Evolutionary conservation across 2,329 filamentous ascomycete species (phyloP).

Genomic region (Aspergillus fijiensis): DNA sequence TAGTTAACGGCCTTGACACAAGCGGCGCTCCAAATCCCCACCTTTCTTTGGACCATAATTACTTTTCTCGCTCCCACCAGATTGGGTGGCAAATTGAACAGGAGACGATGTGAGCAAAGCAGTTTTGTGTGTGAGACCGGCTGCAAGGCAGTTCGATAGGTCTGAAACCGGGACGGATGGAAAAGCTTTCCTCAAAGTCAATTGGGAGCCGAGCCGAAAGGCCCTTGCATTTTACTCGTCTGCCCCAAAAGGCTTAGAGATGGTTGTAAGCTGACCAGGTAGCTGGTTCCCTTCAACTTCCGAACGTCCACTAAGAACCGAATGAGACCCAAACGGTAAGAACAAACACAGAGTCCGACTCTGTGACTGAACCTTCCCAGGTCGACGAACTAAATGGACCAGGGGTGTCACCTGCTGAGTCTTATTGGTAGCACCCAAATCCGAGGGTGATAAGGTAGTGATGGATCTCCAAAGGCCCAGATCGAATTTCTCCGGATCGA

Average conservation of each 20-base stretch:
- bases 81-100: neutral
- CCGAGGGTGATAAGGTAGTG: neutral
- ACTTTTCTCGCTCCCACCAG: neutral
- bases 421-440: neutral
- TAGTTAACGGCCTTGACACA: neutral
- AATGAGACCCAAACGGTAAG: neutral
- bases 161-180: conserved; percentile 18
- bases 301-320: neutral
- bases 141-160: conserved; percentile 23
- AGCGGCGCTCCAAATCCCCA: neutral
- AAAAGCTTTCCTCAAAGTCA: conserved; percentile 9
- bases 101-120: neutral
- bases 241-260: neutral
- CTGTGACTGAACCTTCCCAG: too few species aligned
- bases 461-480: neutral
- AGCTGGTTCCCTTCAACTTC: neutral
- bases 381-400: too few species aligned
- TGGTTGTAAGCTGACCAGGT: neutral
- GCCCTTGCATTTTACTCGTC: conserved; percentile 11
- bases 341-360: neutral
- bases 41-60: too few species aligned
- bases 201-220: conserved; percentile 8
- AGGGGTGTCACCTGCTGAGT: neutral
- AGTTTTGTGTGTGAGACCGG: conserved; percentile 11
- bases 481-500: conserved; percentile 1